Base-by-base conservation (phyloP, 2,329 filamentous ascomycete species). In the Aspergillus quadrilineatus region DNA sequence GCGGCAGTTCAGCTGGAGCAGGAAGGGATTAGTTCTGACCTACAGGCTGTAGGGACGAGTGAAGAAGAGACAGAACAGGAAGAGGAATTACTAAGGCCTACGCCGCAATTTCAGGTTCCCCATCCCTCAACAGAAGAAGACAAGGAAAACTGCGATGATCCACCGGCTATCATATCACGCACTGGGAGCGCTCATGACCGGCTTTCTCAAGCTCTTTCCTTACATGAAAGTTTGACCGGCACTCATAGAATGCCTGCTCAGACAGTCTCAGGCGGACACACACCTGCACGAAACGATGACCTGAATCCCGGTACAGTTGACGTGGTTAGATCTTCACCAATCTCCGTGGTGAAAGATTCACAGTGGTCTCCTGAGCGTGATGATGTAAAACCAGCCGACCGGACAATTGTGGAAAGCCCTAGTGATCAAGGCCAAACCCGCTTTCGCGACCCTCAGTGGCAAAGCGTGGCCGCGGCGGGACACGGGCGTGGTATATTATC, bases 51-150 rank as follows among this genome's bases (percentile, higher is more conserved):
- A 17, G 65, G 57, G 12, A 58, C 57, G 22, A 75, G 73, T 26
- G 73, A 79, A 62, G 76, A 75, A 55, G 77, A 80, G 61, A 80
- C 78, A 0, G 78, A 79, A 55, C 73, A 77, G 54, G 77, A 79
- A 57, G 77, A 78, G 42, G 69, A 75, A 37, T n/a, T 53, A 8
- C 61, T 57, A 14, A 60, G 65, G 28, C 65, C 67, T 41, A 60
- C 69, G 0, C 63, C 62, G 9, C 65, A 63, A 44, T 69, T 69
- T 42, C 71, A 71, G 47, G 64, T 68, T 4, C 49, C 58, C 22
- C 61, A 67, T 43, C 62, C 66, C 12, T 66, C 72, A 9, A 67
- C 65, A 8, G 77, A 78, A 39, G 78, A 79, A 56, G 73, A 80
- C 57, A 80, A 80, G 61, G 78, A 80, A 60, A 80, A 80, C 49